Conservation (phyloP, 495 filamentous ascomycete species). For the Choiromyces venosus region DNA sequence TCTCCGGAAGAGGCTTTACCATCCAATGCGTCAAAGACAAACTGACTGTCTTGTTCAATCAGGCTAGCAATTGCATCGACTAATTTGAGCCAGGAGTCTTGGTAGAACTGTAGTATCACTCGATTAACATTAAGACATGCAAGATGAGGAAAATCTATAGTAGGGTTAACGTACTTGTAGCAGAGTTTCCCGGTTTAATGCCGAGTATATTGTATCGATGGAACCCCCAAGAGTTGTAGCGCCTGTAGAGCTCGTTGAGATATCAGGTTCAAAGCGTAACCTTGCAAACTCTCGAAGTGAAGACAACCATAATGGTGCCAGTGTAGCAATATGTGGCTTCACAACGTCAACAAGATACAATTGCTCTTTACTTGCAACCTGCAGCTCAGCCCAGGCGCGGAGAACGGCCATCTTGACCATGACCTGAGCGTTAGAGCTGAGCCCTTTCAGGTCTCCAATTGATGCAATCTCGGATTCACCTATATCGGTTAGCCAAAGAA, state of each 20-base stretch:
- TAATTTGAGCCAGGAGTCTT: slow-evolving; percentile 93
- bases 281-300: slow-evolving; percentile 91
- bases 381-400: slow-evolving; percentile 97
- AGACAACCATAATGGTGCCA: slow-evolving; percentile 90
- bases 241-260: slow-evolving; percentile 71
- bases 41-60: slow-evolving; percentile 94
- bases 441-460: slow-evolving; percentile 86
- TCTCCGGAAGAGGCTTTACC: slow-evolving; percentile 64
- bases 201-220: slow-evolving; percentile 85
- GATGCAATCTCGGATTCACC: slow-evolving; percentile 71
- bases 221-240: slow-evolving; percentile 66
- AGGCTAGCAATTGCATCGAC: slow-evolving; percentile 96
- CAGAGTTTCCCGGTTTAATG: slow-evolving; percentile 86
- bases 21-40: slow-evolving; percentile 94
- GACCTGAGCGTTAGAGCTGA: slow-evolving; percentile 92
- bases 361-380: slow-evolving; percentile 92
- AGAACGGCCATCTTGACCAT: slow-evolving; percentile 98
- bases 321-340: slow-evolving; percentile 77
- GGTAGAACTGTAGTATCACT: slow-evolving; percentile 65
- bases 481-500: slow-evolving; percentile 20
- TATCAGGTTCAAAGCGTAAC: slow-evolving; percentile 91
- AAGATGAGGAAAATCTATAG: not conserved
- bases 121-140: slow-evolving; percentile 34
- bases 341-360: slow-evolving; percentile 82
- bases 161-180: slow-evolving; percentile 53